Conservation (phyloP, 257 asterid species). For the Solanum sejunctum region DNA sequence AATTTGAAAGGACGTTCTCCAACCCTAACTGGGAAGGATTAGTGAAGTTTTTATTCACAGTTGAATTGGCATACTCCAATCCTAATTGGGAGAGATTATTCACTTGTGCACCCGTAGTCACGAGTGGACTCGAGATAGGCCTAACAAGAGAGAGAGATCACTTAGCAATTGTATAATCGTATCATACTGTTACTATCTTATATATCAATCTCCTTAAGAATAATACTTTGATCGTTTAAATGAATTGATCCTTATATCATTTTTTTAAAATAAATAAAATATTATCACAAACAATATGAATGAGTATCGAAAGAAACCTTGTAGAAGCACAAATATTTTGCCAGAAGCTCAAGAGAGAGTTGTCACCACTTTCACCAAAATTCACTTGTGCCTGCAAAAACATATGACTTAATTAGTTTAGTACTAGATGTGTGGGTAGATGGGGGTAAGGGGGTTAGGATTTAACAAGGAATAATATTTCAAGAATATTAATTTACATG, state of each 20-base stretch:
- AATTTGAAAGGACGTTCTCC: neutral
- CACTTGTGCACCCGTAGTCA: neutral
- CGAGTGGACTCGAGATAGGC: neutral
- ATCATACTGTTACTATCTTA: neutral
- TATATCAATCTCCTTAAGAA: neutral
- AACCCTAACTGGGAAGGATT: neutral
- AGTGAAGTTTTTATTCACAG: neutral
- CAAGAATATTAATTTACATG: neutral
- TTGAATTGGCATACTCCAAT: neutral
- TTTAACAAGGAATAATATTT: neutral
- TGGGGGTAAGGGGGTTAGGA: neutral
- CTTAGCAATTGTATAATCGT: neutral
- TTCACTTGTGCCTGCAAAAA: neutral
- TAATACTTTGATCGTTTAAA: neutral
- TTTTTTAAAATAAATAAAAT: neutral
- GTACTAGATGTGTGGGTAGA: too few relatives aligned
- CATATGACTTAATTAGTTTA: neutral
- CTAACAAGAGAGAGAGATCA: neutral
- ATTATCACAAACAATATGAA: neutral
- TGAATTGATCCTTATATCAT: neutral
- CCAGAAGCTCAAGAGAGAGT: neutral
- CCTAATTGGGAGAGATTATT: neutral
- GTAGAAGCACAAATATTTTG: neutral
- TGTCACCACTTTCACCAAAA: neutral
- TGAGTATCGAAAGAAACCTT: neutral